Base-by-base conservation (phyloP, 306 rosid species). In the Cucumis melo region DNA sequence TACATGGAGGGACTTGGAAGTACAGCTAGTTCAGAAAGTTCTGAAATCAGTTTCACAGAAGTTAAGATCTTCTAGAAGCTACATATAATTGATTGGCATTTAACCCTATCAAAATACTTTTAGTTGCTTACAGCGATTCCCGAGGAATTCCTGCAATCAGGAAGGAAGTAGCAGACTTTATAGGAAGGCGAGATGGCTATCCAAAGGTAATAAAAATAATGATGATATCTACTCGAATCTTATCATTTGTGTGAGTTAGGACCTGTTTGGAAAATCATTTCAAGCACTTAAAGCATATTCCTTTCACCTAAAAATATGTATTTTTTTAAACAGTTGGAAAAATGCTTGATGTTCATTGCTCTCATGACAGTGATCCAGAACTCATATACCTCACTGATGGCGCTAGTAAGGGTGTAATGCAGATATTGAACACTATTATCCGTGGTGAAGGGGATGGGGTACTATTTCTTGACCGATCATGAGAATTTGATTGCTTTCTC, bases 331-430 rank as follows among this genome's bases (percentile, higher is more conserved):
- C 54, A 50, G 16, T 48, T 48, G 3, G 54, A 12, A 75, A 75
- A 58, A 11, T 75, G 39, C 51, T 56, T 58, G 61, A 70, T 76
- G 64, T 76, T 50, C 7, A 81, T 74, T 85, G 76, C 80, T 83
- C 66, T 63, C 32, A 75, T 82, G 77, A 72, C 96, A 95, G 99
- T 75, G 88, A 95, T 77, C 98, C 98, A n/a, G 99, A 95, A 83
- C 92, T 90, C 86, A 89, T 95, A 85, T 92, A 76, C 82, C 99
- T 95, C 80, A 95, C 99, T 5, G 99, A 95, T 80, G 99, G 99
- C 48, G 99, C 99, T 54, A 95, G 99, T 87, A 92, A 95, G 85
- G 99, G 96, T 82, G 98, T 95, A 80, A 92, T 89, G 99, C 99
- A 95, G 91, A 90, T 89, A 46, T 86, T 95, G 82, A 89, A 92